Evolutionary conservation across 2,329 filamentous ascomycete species (phyloP).

Genomic region (Botrytis aclada): DNA sequence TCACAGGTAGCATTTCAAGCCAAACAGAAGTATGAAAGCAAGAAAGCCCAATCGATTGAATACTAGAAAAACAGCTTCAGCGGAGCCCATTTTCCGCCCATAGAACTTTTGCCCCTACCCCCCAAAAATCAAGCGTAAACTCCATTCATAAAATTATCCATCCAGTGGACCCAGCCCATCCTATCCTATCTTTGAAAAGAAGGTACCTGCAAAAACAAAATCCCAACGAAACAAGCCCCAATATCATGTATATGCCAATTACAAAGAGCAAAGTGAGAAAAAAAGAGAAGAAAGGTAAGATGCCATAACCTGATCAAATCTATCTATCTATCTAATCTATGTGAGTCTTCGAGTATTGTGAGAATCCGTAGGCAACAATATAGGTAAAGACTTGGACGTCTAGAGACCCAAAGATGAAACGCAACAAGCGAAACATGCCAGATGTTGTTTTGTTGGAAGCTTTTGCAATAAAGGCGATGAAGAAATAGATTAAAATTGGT

Average conservation of each 20-base stretch:
- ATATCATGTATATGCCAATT: neutral
- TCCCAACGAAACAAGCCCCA: neutral
- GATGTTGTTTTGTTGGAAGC: neutral
- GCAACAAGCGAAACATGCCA: slow-evolving; percentile 4
- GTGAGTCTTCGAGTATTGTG: neutral
- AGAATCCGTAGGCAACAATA: neutral
- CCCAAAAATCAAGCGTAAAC: neutral
- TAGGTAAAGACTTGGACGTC: neutral
- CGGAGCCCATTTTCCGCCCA: neutral
- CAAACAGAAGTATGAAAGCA: neutral
- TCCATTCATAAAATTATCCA: neutral
- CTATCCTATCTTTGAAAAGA: neutral
- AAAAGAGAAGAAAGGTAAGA: neutral
- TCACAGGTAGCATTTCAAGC: neutral
- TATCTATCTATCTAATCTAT: slow-evolving; percentile 5
- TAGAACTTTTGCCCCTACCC: neutral
- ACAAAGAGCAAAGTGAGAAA: neutral
- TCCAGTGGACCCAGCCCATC: neutral
- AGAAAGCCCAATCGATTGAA: slow-evolving; percentile 5
- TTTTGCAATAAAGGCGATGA: neutral
- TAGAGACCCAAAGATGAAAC: neutral
- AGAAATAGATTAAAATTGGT: neutral
- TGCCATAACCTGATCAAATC: slow-evolving; percentile 1
- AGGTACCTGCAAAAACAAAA: neutral
- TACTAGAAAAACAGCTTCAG: neutral